Evolutionary conservation across 2,329 filamentous ascomycete species (phyloP), one percentile per base, ranked within the genome.

Genomic region (Exophiala dermatitidis): DNA sequence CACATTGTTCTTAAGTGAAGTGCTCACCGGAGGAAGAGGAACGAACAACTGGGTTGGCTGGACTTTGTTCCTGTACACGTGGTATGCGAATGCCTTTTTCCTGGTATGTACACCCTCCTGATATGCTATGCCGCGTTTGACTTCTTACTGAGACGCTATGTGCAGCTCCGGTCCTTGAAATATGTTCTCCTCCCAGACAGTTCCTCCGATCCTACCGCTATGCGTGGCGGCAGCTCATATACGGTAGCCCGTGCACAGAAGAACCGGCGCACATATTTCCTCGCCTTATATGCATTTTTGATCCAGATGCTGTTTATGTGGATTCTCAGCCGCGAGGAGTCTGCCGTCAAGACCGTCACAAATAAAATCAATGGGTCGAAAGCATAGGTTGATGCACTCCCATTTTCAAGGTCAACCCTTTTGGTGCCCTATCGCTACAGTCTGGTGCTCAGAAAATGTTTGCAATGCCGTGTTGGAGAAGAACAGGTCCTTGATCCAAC

Each of bases 281-380:
- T 96, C 61, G 95, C 95, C 70, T 78, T 90, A 62, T 96, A 98
- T 72, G 91, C 90, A 42, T 98, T 97, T 71, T 77, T 94, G 51
- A 85, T 97, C 52, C 93, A 98, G 74, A 80, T 97, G 62, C 75
- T 90, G 52, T 95, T 97, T 71, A 98, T 97, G 90, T 93, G 91
- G 84, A 77, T 83, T 65, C 70, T 88, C 58, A 86, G 73, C 59
- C 72, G 78, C 28, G 72, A 79, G 62, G 73, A 74, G n/a, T 70
- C 71, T 2, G 64, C 69, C 30, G 59, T 66, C 41, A 61, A 64
- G n/a, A 64, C 61, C 2, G 58, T 63, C 8, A 57, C 57, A 28
- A 60, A 41, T 19, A 56, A 45, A 46, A 47, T 60, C 12, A 48
- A 47, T 12, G 57, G 59, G 5, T 52, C 58, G 10, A 59, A 53